Percentiles rank a stretch among this genome's conserved stretches.
These are phyloP conservation scores for Cornus suecica DNA, from an alignment of 148 eudicot genomes.

Conservation along the genomic window DNA sequence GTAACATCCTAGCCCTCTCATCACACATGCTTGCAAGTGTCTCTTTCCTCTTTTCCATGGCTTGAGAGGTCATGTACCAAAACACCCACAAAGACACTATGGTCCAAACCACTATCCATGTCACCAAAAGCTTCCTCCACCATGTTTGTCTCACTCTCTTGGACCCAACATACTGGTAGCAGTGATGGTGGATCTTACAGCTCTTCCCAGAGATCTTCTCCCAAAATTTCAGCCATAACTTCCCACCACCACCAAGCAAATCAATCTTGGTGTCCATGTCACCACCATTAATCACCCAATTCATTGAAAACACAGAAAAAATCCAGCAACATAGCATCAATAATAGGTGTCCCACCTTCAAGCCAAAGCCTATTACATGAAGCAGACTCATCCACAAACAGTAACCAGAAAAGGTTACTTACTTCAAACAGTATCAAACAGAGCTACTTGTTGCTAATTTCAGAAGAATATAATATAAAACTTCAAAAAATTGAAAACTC, in stretches of 20 bases:
- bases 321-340: constrained; percentile 71
- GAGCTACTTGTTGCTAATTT: constrained; percentile 10
- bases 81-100: constrained; percentile 40
- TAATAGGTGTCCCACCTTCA: constrained; percentile 63
- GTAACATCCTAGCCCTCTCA: constrained; percentile 97
- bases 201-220: constrained; percentile 40
- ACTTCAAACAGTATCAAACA: constrained; percentile 22
- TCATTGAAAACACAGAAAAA: constrained; percentile 62
- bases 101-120: constrained; percentile 58
- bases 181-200: constrained; percentile 51
- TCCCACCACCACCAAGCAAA: constrained; percentile 43
- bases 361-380: constrained; percentile 65
- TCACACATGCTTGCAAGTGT: constrained; percentile 88
- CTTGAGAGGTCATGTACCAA: constrained; percentile 62
- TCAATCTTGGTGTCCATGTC: constrained; percentile 51
- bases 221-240: constrained; percentile 45
- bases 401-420: constrained; percentile 7
- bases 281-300: constrained; percentile 60
- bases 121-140: constrained; percentile 62
- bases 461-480: constrained; percentile 4
- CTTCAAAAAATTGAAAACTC: constrained; percentile 5
- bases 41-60: constrained; percentile 81
- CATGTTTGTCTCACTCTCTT: constrained; percentile 50
- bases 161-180: constrained; percentile 49
- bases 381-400: constrained; percentile 69